Percentiles rank a stretch among this genome's conserved stretches.
These are phyloP conservation scores for Tylopilus vinaceipallidus DNA, from an alignment of 768 basidiomycete genomes.

Conservation along the genomic window DNA sequence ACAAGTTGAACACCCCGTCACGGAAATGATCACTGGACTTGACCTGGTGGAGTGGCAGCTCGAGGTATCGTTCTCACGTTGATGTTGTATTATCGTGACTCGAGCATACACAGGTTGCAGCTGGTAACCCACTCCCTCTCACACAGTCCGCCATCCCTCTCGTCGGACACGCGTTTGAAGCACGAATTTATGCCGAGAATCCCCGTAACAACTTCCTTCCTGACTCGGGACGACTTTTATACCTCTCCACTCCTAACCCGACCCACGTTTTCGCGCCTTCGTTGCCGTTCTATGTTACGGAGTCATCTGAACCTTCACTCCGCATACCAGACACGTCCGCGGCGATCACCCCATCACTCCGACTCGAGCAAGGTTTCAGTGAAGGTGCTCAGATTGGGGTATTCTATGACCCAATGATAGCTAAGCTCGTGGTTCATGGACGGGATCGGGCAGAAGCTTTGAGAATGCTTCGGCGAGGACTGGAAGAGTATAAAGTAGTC, in stretches of 20 bases:
- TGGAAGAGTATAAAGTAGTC: slow-evolving; percentile 88
- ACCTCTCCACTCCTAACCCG: slow-evolving; percentile 76
- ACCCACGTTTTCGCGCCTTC: slow-evolving; percentile 66
- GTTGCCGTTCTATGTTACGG: slow-evolving; percentile 32
- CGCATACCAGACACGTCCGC: slow-evolving; percentile 20
- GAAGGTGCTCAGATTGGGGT: slow-evolving; percentile 81
- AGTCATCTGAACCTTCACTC: slow-evolving; percentile 18
- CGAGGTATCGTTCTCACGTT: slow-evolving; percentile 44
- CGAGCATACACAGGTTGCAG: slow-evolving; percentile 59
- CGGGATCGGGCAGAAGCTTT: slow-evolving; percentile 82
- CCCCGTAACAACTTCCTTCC: slow-evolving; percentile 92
- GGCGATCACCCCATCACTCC: slow-evolving; percentile 55
- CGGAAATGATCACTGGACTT: slow-evolving; percentile 91
- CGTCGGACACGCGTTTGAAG: slow-evolving; percentile 92
- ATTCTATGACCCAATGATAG: slow-evolving; percentile 91
- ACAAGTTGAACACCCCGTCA: slow-evolving; percentile 91
- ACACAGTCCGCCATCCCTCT: slow-evolving; percentile 77
- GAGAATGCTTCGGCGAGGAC: slow-evolving; percentile 71
- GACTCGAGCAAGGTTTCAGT: slow-evolving; percentile 89
- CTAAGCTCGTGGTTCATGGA: slow-evolving; percentile 89
- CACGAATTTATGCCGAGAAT: slow-evolving; percentile 93
- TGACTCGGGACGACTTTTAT: slow-evolving; percentile 79
- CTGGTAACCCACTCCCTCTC: slow-evolving; percentile 82
- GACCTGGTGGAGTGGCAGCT: slow-evolving; percentile 97
- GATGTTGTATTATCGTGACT: neutral